Evolutionary conservation across 2,329 filamentous ascomycete genomes (phyloP), one percentile per base, ranked within the genome.

Genomic region (Ceratocystiopsis brevicomis): DNA sequence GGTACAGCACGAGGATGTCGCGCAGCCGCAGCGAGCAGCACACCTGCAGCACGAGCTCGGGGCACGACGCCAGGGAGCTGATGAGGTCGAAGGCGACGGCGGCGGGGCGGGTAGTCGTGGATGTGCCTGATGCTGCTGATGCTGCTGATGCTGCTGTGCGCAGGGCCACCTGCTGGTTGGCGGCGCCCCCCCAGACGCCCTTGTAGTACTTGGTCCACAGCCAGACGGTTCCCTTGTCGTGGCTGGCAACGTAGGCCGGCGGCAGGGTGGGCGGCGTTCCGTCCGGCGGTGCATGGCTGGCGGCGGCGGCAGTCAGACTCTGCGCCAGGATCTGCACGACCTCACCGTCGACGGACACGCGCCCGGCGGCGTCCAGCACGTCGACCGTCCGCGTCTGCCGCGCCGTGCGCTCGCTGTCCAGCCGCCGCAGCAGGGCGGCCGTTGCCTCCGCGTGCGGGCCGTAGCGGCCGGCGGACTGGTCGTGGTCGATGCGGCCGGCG

Each of bases 1-100:
- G 63, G 61, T 81, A 84, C 33, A 86, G 64, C 38, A 62, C 67
- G 46, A 85, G 55, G 8, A 86, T 61, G 43, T 78, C 73, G 14
- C 60, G 53, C 0, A 72, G 58, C 9, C 57, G 55, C 17, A 84
- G 64, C 45, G 70, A 62, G 49, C 66, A 64, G 45, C 69, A 67
- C 9, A 82, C 52, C 40, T 68, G 60, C 39, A 76, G 60, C 38
- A 68, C 58, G 4, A 83, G 58, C 43, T 76, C 69, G 5, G 67
- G 56, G 48, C 61, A 61, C 39, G 57, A 57, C 44, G 60, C 62
- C 15, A 72, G 46, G 0, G 57, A 58, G 34, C 57, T 59, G 50
- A 73, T 55, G 39, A 70, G 54, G 49, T 71, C 63, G 40, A 60
- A 58, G 16, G 11, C 17, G 41, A 32, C 18, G 37, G 6, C 19